phyloP scores from a whole-genome alignment of 352 stramenopile species.

The Globisporangium abappressorium region DNA sequence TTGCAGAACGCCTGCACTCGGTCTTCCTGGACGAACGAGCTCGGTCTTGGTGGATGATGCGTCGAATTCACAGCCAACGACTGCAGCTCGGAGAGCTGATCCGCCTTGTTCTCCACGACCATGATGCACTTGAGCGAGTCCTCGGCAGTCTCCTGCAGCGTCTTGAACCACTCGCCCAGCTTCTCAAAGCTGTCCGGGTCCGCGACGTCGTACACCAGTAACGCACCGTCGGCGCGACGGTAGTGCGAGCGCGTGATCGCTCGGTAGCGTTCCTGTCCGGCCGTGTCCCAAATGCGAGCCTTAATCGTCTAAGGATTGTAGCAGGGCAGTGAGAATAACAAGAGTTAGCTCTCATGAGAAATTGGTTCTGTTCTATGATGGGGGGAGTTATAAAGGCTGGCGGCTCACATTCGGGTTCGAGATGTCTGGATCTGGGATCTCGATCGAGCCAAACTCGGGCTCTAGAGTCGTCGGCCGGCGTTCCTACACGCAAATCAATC shows the following conservation, averaged over 20 bases:
- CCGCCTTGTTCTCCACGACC: constrained; percentile 91
- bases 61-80: neutral
- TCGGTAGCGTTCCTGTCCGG: constrained; percentile 87
- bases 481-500: constrained; percentile 31
- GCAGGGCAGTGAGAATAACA: neutral
- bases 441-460: constrained; percentile 70
- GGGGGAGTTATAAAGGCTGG: neutral
- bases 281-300: constrained; percentile 89
- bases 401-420: constrained; percentile 31
- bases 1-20: constrained; percentile 55
- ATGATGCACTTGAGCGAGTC: constrained; percentile 83
- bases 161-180: constrained; percentile 86
- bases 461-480: constrained; percentile 62
- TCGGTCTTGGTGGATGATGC: constrained; percentile 12
- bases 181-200: constrained; percentile 84
- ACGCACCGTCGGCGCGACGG: constrained; percentile 77
- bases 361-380: neutral
- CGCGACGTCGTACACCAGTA: constrained; percentile 92
- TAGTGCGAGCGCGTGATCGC: constrained; percentile 87
- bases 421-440: constrained; percentile 56
- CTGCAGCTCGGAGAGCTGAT: constrained; percentile 43
- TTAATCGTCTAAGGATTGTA: constrained; percentile 41
- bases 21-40: constrained; percentile 42
- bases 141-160: constrained; percentile 80
- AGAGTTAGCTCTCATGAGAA: neutral